Evolutionary conservation across 164 flowering plant species (phyloP), one percentile per base, ranked within the genome.

Genomic region (Nymphaea thermarum): DNA sequence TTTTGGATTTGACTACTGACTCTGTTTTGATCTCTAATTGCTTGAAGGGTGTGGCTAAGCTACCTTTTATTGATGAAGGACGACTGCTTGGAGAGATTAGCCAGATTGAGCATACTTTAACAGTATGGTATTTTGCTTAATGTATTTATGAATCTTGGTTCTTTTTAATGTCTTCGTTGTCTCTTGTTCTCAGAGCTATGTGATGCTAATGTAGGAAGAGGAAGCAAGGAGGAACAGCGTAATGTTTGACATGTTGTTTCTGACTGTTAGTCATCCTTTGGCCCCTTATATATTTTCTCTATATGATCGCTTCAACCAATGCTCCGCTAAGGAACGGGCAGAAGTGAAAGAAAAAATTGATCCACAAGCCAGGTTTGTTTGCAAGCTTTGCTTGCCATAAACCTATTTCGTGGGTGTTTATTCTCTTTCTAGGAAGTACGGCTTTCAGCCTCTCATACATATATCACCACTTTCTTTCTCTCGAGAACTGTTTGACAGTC

Each of bases 51-150:
- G 73, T 95, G 71, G 96, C 97, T 41, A 95, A 95, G 71, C 76
- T 95, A 78, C 99, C 99, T 68, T 95, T 95, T 73, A 95, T 95
- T 81, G 98, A 92, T 72, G 97, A 95, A 77, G 73, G 66, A 12
- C 96, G 97, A 43, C 93, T 94, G 70, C 93, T 94, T 69, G 74
- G 84, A 3, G 99, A 87, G 81, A 86, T 91, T 16, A 66, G 73
- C 62, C 88, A 90, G 79, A 69, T 91, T 60, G 96, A 94, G 72
- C 82, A 83, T 73, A 86, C 97, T 11, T 75, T 95, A 69, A 90
- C 91, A 83, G 99, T 94, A 84, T 62, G 74, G 57, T 60, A 55
- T 60, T 43, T 60, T 18, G 43, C 57, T 42, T 44, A 8, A 8
- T 4, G 17, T 6, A 45, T 5, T 45, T 45, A 45, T 45, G 53